Conservation (phyloP, 2,329 filamentous ascomycete genomes). For the Blastomyces silverae region DNA sequence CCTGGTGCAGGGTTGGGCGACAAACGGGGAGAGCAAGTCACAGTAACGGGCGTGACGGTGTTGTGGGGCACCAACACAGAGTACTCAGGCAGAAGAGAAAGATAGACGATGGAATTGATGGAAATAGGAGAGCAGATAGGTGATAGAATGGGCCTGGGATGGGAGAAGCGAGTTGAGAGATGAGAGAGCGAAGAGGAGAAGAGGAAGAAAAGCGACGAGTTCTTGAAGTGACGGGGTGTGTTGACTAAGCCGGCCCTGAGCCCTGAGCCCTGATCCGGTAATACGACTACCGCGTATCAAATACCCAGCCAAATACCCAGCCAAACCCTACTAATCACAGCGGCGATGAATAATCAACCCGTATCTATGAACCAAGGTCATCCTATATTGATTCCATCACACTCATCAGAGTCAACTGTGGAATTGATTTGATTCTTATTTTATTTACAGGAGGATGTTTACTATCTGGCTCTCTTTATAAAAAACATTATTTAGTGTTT, state of each 20-base stretch:
- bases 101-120: conserved; percentile 10
- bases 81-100: conserved; percentile 13
- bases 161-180: neutral
- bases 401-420: too few relatives aligned
- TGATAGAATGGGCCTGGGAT: neutral
- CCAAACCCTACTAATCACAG: too few relatives aligned
- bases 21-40: neutral
- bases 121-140: conserved; percentile 17
- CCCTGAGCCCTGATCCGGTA: neutral
- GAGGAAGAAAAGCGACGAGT: conserved; percentile 24
- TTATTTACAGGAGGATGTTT: too few relatives aligned
- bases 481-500: neutral
- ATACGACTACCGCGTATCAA: too few relatives aligned
- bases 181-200: conserved; percentile 14
- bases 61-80: conserved; percentile 5
- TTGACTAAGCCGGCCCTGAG: conserved; percentile 10
- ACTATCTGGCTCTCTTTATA: neutral
- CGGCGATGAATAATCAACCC: too few relatives aligned
- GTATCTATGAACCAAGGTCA: too few relatives aligned
- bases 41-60: conserved; percentile 9
- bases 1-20: neutral
- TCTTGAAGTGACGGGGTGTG: conserved; percentile 8
- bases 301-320: too few relatives aligned
- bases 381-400: too few relatives aligned
- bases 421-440: too few relatives aligned